phyloP scores from a whole-genome alignment of 2,329 filamentous ascomycete genomes.

The Waltergamsia citrina region DNA sequence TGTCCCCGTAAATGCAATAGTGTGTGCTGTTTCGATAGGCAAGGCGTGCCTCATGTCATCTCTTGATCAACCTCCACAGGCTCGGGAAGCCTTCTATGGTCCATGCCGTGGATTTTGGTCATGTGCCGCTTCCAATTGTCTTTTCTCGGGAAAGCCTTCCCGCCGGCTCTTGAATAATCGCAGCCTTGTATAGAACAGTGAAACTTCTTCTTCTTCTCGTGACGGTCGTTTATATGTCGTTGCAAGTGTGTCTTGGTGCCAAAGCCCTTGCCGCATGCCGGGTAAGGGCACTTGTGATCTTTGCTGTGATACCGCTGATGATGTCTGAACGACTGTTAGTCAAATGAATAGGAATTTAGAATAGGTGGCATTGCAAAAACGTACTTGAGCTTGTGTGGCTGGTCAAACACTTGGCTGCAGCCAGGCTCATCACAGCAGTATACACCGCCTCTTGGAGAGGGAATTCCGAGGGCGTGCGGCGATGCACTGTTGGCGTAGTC shows the following conservation, averaged over 20 bases:
- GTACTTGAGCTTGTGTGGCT: constrained; percentile 51
- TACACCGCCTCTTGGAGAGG: constrained; percentile 17
- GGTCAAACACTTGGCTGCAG: constrained; percentile 37
- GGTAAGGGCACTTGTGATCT: constrained; percentile 46
- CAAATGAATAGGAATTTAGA: constrained; percentile 2
- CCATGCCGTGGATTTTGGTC: constrained; percentile 46
- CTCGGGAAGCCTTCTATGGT: constrained; percentile 26
- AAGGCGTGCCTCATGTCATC: too few relatives aligned
- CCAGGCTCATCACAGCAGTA: constrained; percentile 25
- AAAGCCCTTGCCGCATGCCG: constrained; percentile 44
- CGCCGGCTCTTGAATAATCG: constrained; percentile 44
- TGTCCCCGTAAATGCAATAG: too few relatives aligned
- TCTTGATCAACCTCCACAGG: constrained; percentile 30
- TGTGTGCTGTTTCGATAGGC: too few relatives aligned
- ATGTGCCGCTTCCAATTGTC: constrained; percentile 56
- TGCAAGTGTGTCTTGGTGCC: constrained; percentile 54
- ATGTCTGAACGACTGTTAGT: constrained; percentile 30
- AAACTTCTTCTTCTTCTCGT: constrained; percentile 49
- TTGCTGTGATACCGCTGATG: constrained; percentile 53
- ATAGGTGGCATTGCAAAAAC: constrained; percentile 7
- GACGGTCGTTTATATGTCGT: constrained; percentile 53
- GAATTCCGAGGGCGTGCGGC: constrained; percentile 14
- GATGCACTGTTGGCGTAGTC: constrained; percentile 27
- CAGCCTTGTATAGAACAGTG: constrained; percentile 46
- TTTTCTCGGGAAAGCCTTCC: constrained; percentile 50